Conservation (phyloP, 345 rosid genomes). For the rapeseed (Brassica napus) region DNA sequence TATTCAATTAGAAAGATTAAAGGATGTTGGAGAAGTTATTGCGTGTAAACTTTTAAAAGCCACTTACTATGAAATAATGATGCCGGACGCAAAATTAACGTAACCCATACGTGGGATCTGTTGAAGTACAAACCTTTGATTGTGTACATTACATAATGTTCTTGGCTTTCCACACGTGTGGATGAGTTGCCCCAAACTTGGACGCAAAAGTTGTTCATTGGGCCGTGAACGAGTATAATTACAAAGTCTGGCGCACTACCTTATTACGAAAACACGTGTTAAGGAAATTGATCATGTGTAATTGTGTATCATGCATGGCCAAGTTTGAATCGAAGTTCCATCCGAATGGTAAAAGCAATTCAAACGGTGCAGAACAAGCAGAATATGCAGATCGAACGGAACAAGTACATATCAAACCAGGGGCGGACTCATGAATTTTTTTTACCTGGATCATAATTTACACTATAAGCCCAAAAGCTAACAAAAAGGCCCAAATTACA, state of each 20-base stretch:
- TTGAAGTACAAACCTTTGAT: constrained; percentile 13
- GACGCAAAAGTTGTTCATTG: neutral
- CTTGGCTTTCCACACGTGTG: constrained; percentile 20
- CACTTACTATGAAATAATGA: constrained; percentile 32
- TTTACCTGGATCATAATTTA: too few relatives aligned
- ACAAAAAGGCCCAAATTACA: too few relatives aligned
- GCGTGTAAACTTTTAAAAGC: constrained; percentile 12
- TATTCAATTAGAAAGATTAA: neutral
- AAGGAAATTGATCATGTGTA: neutral
- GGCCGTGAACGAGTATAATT: neutral
- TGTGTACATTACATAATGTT: neutral
- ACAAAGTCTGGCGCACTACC: constrained; percentile 4
- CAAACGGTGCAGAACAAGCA: too few relatives aligned
- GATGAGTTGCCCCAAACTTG: neutral
- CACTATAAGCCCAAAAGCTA: too few relatives aligned
- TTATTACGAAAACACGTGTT: neutral
- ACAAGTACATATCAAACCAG: too few relatives aligned
- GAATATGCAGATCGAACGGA: too few relatives aligned
- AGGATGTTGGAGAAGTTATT: constrained; percentile 14
- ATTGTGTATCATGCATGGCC: neutral
- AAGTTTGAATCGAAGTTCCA: neutral
- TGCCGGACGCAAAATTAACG: constrained; percentile 9
- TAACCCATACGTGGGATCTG: constrained; percentile 29
- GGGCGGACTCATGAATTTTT: too few relatives aligned
- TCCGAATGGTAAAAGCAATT: too few relatives aligned